Evolutionary conservation across 2,329 filamentous ascomycete genomes (phyloP), one percentile per base, ranked within the genome.

Genomic region (Coniochaeta sp.): DNA sequence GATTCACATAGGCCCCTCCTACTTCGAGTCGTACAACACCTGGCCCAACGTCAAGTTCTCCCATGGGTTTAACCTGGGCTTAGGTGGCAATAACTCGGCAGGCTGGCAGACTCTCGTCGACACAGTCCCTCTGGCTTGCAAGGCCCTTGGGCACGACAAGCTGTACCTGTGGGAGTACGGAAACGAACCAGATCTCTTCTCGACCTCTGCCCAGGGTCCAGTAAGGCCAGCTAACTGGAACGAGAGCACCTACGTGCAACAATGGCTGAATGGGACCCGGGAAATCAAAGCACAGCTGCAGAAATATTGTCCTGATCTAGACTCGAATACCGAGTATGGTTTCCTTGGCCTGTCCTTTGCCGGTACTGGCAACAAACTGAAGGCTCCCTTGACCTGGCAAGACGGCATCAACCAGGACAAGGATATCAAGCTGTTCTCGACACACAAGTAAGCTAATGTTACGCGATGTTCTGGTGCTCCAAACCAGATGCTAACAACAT

Each of bases 181-280:
- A 43, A 88, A 88, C 65, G 85, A 88, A 69, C 83, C 84, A 0
- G 84, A 88, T 68, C 70, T 87, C 8, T 88, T 74, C 69, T 78
- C 79, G 19, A 80, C 77, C 1, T 81, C 79, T 22, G 69, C 77
- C 2, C 81, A 83, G 63, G 78, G 80, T 0, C 72, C 76, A 0
- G 78, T 84, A 22, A 72, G 84, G n/a, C 79, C 83, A 0, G 31
- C 73, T 0, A 73, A 67, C 31, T 88, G 82, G 78, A 79, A 77
- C 59, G 85, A 87, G 66, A 70, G 69, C 17, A 73, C 76, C 34
- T 88, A 83, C 65, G 81, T 86, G 2, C 64, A 69, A 6, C 81
- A 88, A 66, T 88, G 84, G 83, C 71, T 81, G 14, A 78, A 81
- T 58, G 84, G 80, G 40, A 84, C 81, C 0, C 67, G 74, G 14